Evolutionary conservation across 2,329 filamentous ascomycete genomes (phyloP).

Genomic region (Lachnellula hyalina): DNA sequence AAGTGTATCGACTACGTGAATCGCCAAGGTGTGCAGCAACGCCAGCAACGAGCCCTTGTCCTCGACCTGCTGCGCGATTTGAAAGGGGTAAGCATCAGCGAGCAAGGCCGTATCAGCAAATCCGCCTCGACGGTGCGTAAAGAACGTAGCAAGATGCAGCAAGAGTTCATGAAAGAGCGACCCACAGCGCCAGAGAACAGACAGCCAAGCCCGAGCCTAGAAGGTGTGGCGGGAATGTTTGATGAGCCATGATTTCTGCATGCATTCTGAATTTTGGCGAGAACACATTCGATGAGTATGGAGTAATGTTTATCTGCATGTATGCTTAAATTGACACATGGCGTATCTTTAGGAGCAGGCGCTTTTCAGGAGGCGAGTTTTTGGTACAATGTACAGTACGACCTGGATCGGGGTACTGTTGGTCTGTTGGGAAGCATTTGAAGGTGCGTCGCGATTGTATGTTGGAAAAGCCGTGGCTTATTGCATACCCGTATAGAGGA

Average conservation of each 20-base stretch:
- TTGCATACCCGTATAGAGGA: neutral
- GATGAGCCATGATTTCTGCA: constrained; percentile 5
- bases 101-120: constrained; percentile 78
- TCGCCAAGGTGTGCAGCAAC: constrained; percentile 54
- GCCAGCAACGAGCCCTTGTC: constrained; percentile 75
- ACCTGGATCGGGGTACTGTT: neutral
- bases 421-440: neutral
- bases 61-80: constrained; percentile 81
- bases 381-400: neutral
- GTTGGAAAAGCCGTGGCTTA: neutral
- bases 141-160: constrained; percentile 54
- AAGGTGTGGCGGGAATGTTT: constrained; percentile 30
- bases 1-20: constrained; percentile 56
- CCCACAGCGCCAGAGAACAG: constrained; percentile 9
- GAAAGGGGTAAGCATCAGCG: constrained; percentile 85
- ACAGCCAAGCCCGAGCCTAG: constrained; percentile 24
- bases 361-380: neutral
- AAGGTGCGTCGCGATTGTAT: neutral
- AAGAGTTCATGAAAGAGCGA: constrained; percentile 57
- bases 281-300: no score
- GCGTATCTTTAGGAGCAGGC: neutral
- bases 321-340: neutral
- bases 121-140: constrained; percentile 41
- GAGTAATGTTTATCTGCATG: no score
- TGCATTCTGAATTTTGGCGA: no score